phyloP scores from a whole-genome alignment of 139 green algal genomes.

The Nannochloris sp. region DNA sequence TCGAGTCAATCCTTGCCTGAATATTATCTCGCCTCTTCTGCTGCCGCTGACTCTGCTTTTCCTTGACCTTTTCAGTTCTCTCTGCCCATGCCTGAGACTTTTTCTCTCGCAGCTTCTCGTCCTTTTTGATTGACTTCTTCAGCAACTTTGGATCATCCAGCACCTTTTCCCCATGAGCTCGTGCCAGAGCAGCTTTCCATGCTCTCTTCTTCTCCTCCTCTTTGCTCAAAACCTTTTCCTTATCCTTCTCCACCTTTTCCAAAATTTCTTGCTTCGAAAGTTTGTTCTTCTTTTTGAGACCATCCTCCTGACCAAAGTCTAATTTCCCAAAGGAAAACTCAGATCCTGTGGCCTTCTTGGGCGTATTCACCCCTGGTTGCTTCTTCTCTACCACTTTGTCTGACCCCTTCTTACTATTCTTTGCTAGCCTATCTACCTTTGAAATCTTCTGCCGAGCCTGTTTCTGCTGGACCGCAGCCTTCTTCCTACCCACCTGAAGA shows the following conservation, averaged over 20 bases:
- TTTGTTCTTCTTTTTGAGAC: conserved; percentile 21
- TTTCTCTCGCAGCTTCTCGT: conserved; percentile 60
- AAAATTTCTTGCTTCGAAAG: conserved; percentile 52
- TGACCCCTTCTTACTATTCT: conserved; percentile 1
- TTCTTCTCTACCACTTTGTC: neutral
- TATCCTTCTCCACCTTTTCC: conserved; percentile 31
- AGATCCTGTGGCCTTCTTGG: neutral
- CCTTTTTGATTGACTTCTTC: conserved; percentile 53
- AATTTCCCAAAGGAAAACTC: conserved; percentile 23
- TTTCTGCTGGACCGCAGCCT: conserved; percentile 8
- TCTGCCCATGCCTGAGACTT: conserved; percentile 57
- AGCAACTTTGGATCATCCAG: conserved; percentile 84
- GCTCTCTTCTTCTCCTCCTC: conserved; percentile 34
- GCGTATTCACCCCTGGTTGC: neutral
- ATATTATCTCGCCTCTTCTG: conserved; percentile 64
- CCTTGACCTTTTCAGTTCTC: conserved; percentile 36
- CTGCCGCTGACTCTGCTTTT: conserved; percentile 52
- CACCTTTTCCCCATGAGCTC: conserved; percentile 67
- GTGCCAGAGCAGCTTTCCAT: conserved; percentile 53
- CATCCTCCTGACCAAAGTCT: conserved; percentile 19
- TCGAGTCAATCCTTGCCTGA: conserved; percentile 37
- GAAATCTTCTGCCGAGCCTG: conserved; percentile 2
- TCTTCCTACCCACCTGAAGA: conserved; percentile 15
- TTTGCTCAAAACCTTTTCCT: conserved; percentile 22
- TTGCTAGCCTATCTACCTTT: conserved; percentile 15